phyloP scores from a whole-genome alignment of 371 early-diverging fungal species.

The Zancudomyces culisetae region DNA sequence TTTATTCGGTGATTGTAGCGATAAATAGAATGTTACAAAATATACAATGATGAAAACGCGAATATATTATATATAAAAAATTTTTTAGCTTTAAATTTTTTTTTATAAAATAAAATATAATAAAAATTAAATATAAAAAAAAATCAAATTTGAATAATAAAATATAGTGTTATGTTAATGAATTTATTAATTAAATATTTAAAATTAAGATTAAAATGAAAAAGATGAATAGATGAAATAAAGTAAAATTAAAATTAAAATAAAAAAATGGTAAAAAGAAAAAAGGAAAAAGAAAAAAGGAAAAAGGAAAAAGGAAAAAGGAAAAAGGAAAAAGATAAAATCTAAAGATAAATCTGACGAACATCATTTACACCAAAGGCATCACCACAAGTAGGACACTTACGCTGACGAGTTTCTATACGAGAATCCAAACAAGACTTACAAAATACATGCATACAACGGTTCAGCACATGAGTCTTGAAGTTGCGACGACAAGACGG shows the following conservation, averaged over 20 bases:
- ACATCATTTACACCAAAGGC: slow-evolving; percentile 86
- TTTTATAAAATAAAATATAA: too few relatives aligned
- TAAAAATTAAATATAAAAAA: too few relatives aligned
- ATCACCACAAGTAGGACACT: slow-evolving; percentile 93
- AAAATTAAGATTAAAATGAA: neutral
- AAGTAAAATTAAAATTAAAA: neutral
- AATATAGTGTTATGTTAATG: too few relatives aligned
- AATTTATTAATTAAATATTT: neutral
- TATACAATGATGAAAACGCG: too few relatives aligned
- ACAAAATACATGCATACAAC: slow-evolving; percentile 96
- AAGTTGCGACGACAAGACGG: slow-evolving; percentile 65
- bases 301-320: slow-evolving; percentile 1
- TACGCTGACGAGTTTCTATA: slow-evolving; percentile 82
- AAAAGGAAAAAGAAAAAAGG: slow-evolving; percentile 2
- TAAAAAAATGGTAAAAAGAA: too few relatives aligned
- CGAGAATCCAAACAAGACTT: slow-evolving; percentile 81
- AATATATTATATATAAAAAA: too few relatives aligned
- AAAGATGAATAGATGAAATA: neutral
- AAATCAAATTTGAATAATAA: too few relatives aligned
- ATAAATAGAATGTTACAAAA: too few relatives aligned
- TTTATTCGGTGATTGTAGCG: too few relatives aligned
- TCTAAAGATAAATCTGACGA: slow-evolving; percentile 65
- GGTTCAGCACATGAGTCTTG: slow-evolving; percentile 60
- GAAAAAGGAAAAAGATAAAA: slow-evolving; percentile 4
- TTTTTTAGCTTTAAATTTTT: too few relatives aligned